phyloP scores from a whole-genome alignment of 23 red algal genomes.

The Cyanidiococcus yangmingshanensis region DNA sequence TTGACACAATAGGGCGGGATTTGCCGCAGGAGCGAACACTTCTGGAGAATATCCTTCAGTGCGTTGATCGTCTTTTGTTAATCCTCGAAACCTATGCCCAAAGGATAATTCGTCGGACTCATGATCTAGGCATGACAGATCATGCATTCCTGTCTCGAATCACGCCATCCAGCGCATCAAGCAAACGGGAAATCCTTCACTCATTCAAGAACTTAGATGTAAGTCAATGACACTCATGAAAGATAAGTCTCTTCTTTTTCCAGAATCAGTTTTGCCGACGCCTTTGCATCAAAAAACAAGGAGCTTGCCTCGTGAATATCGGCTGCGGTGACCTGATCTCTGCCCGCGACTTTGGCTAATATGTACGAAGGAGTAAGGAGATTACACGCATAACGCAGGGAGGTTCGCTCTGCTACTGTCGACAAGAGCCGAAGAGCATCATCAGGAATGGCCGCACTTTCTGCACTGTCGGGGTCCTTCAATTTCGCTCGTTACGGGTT shows the following conservation, averaged over 20 bases:
- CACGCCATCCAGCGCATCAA: background rate
- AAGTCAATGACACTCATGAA: background rate
- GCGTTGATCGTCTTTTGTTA: background rate
- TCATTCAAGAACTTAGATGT: background rate
- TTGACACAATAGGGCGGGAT: background rate
- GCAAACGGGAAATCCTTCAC: background rate
- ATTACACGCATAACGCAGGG: conserved; percentile 76
- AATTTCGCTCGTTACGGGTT: background rate
- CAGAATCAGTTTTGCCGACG: conserved; percentile 50
- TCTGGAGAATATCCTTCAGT: background rate
- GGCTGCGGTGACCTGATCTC: conserved; percentile 48
- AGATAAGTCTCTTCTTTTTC: conserved; percentile 31
- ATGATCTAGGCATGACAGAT: background rate
- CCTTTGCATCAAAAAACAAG: conserved; percentile 86
- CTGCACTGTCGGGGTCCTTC: background rate
- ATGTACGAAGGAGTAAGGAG: conserved; percentile 73
- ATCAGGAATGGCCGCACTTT: conserved; percentile 30
- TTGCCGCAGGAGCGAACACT: background rate
- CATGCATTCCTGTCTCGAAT: too few species aligned
- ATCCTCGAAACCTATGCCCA: background rate
- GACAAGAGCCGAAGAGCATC: conserved; percentile 49
- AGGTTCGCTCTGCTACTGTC: conserved; percentile 63
- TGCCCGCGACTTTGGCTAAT: conserved; percentile 54
- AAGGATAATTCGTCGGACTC: background rate
- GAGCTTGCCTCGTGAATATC: conserved; percentile 80